Percentiles rank a stretch among this genome's conserved stretches.
Conservation (phyloP, 306 rosid species). For the Pyrus betulifolia region DNA sequence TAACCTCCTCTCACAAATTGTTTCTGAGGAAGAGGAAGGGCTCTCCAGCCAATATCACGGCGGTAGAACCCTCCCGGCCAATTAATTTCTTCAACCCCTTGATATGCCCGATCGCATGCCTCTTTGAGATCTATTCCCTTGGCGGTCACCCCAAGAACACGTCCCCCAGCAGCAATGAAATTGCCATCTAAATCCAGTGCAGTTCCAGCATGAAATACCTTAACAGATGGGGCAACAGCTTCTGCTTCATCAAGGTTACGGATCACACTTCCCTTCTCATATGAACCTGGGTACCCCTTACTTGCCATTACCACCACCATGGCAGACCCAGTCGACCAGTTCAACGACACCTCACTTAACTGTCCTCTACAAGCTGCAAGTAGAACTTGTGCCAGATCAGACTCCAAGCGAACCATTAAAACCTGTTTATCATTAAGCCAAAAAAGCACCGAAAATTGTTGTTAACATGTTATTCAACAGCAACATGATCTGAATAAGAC, state of each 20-base stretch:
- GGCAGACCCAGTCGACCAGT: slow-evolving; percentile 89
- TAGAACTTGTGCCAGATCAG: slow-evolving; percentile 81
- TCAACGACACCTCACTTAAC: slow-evolving; percentile 59
- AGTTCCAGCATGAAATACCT: slow-evolving; percentile 94
- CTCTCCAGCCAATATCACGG: slow-evolving; percentile 93
- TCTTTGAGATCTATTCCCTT: slow-evolving; percentile 77
- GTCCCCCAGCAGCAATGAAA: slow-evolving; percentile 76
- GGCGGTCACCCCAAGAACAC: slow-evolving; percentile 91
- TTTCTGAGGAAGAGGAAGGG: slow-evolving; percentile 69
- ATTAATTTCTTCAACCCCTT: slow-evolving; percentile 53
- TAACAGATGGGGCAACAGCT: slow-evolving; percentile 55
- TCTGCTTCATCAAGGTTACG: slow-evolving; percentile 75
- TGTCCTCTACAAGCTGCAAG: slow-evolving; percentile 92
- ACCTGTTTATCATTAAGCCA: slow-evolving; percentile 43
- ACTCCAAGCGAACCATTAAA: slow-evolving; percentile 84
- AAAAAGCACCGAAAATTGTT: not conserved
- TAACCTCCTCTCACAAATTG: slow-evolving; percentile 31
- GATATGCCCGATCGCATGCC: slow-evolving; percentile 66
- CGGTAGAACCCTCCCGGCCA: slow-evolving; percentile 94
- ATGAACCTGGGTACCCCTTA: slow-evolving; percentile 79
- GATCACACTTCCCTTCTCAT: slow-evolving; percentile 83
- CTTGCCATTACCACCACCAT: slow-evolving; percentile 99
- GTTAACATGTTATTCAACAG: not conserved
- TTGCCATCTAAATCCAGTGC: slow-evolving; percentile 61
- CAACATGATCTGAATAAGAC: not conserved